phyloP scores from a whole-genome alignment of 805 yeast genomes.

The Ogataea pignaliae region DNA sequence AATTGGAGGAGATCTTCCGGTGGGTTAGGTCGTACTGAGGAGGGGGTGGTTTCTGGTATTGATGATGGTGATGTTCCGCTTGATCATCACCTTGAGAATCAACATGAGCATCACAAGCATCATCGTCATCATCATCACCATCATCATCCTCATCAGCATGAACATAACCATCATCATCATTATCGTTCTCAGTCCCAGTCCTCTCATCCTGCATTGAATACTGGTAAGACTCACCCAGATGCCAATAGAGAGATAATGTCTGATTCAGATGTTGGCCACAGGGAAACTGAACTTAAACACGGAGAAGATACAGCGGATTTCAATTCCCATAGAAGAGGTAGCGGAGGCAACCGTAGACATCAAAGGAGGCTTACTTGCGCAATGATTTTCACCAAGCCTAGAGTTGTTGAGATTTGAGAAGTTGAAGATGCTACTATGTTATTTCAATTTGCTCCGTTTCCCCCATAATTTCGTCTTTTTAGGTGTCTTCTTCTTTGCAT shows the following conservation, averaged over 20 bases:
- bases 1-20: background rate
- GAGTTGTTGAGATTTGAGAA: constrained; percentile 23
- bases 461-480: too few species aligned
- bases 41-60: background rate
- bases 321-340: background rate
- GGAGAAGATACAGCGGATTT: too few species aligned
- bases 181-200: too few species aligned
- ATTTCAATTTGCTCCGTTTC: too few species aligned
- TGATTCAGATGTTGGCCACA: too few species aligned
- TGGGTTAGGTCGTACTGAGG: too few species aligned
- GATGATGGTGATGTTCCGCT: background rate
- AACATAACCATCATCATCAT: constrained; percentile 1
- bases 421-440: too few species aligned
- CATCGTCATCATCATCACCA: constrained; percentile 2
- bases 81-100: constrained; percentile 1
- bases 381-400: constrained; percentile 39
- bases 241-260: too few species aligned
- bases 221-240: too few species aligned
- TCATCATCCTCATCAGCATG: constrained; percentile 4
- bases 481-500: too few species aligned
- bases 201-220: too few species aligned
- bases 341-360: constrained; percentile 24
- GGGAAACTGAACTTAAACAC: too few species aligned
- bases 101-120: constrained; percentile 4
- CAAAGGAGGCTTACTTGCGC: constrained; percentile 44